Evolutionary conservation across 2,329 filamentous ascomycete genomes (phyloP), one percentile per base, ranked within the genome.

Genomic region (Sporothrix inflata): DNA sequence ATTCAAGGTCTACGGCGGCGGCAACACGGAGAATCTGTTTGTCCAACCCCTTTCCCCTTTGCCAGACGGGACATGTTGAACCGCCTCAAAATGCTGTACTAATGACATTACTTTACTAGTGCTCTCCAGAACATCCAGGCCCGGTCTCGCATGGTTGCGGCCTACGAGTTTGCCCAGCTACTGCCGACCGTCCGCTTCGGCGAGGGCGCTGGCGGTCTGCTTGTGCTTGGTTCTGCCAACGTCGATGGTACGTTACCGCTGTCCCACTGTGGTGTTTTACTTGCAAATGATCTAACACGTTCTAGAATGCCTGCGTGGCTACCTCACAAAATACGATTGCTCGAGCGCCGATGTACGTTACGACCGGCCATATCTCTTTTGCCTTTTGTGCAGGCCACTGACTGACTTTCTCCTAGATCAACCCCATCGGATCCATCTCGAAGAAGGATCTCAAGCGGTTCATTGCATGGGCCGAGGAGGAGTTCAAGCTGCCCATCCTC

Each of bases 241-340:
- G 74, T 75, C 3, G 74, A 70, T 12, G 70, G 45, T 74, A 67
- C 16, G 78, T 19, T 21, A 4, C 19, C 85, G 16, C 9, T 3
- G 3, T 51, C 11, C 5, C 14, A n/a, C 1, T 49, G 9, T n/a
- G 45, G 7, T n/a, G 7, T n/a, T 19, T 1, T 19, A 8, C 19
- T n/a, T 49, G 47, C 19, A 49, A 6, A n/a, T 14, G 7, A 60
- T 55, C n/a, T 24, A 51, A n/a, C 19, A 30, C 14, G 88, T 76
- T 87, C 66, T 14, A 69, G 63, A 75, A 72, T 76, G 74, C 71
- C 74, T 81, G 16, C 73, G 79, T 38, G 79, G 79, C 5, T 80
- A 92, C 78, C 82, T 91, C 27, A 93, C 91, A n/a, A 92, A 93
- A 80, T 92, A 92, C 77, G 91, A 92, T 78, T 88, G 86, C 72